Evolutionary conservation across 148 eudicot genomes (phyloP).

Genomic region (Camellia granthamiana): DNA sequence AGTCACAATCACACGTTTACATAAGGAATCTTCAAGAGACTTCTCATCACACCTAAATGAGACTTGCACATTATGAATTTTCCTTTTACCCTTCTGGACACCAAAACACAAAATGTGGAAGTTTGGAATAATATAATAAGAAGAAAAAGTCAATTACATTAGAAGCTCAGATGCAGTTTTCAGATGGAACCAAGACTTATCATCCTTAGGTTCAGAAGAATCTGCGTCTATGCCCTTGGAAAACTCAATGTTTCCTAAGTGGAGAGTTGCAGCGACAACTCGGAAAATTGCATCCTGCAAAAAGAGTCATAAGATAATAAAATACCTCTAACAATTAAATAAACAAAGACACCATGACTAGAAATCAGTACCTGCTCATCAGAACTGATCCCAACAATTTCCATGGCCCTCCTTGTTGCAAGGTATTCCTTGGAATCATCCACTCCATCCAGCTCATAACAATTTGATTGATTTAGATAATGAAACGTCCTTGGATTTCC

Average conservation of each 20-base stretch:
- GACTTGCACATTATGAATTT: constrained; percentile 13
- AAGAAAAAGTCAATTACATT: constrained; percentile 42
- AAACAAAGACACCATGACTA: neutral
- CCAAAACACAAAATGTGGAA: neutral
- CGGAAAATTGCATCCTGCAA: constrained; percentile 89
- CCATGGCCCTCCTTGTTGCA: constrained; percentile 90
- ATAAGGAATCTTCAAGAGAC: constrained; percentile 87
- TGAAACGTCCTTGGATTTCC: constrained; percentile 72
- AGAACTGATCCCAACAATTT: constrained; percentile 74
- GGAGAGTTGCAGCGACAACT: constrained; percentile 94
- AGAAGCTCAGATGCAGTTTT: constrained; percentile 76
- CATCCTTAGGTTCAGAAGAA: constrained; percentile 87
- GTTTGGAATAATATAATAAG: neutral
- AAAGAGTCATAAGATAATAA: constrained; percentile 11
- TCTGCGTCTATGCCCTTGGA: constrained; percentile 67
- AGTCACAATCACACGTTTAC: constrained; percentile 91
- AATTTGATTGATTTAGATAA: constrained; percentile 90
- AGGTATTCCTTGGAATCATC: constrained; percentile 79
- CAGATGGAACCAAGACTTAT: constrained; percentile 69
- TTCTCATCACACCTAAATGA: constrained; percentile 83
- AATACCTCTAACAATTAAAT: neutral
- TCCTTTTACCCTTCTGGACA: neutral
- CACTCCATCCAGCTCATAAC: constrained; percentile 65
- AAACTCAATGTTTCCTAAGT: constrained; percentile 90
- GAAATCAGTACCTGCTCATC: constrained; percentile 68